phyloP scores from a whole-genome alignment of 2,329 filamentous ascomycete genomes.

The Lizonia empirigonia region DNA sequence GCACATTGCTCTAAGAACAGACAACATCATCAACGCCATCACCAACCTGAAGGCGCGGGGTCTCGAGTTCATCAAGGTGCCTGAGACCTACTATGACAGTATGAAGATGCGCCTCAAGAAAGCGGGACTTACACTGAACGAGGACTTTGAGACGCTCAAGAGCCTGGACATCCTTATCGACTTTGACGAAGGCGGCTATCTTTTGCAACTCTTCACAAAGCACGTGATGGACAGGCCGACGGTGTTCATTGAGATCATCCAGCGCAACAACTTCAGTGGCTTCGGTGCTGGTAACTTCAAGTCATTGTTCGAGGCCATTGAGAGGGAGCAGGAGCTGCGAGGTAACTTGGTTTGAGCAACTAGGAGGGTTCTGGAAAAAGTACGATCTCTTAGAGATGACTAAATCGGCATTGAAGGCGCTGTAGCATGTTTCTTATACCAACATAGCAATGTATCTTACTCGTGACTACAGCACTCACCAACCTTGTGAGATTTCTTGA shows the following conservation, averaged over 20 bases:
- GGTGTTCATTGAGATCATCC: constrained; percentile 96
- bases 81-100: constrained; percentile 80
- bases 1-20: constrained; percentile 86
- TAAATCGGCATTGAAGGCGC: constrained; percentile 13
- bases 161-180: constrained; percentile 87
- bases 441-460: constrained; percentile 8
- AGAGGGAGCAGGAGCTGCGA: constrained; percentile 84
- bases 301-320: constrained; percentile 92
- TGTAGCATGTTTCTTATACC: constrained; percentile 10
- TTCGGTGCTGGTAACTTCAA: constrained; percentile 97
- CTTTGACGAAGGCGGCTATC: constrained; percentile 90
- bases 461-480: not conserved
- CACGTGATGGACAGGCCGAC: constrained; percentile 93
- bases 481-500: no score
- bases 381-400: not conserved
- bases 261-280: constrained; percentile 85
- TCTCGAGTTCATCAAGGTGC: constrained; percentile 91
- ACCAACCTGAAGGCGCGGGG: constrained; percentile 80
- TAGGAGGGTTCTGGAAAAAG: not conserved
- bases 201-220: constrained; percentile 68
- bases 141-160: constrained; percentile 79
- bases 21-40: constrained; percentile 79
- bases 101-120: constrained; percentile 76
- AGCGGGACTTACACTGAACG: constrained; percentile 65
- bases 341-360: constrained; percentile 68